phyloP scores from a whole-genome alignment of 768 basidiomycete genomes.

The Leccinum olivaceopallidum region DNA sequence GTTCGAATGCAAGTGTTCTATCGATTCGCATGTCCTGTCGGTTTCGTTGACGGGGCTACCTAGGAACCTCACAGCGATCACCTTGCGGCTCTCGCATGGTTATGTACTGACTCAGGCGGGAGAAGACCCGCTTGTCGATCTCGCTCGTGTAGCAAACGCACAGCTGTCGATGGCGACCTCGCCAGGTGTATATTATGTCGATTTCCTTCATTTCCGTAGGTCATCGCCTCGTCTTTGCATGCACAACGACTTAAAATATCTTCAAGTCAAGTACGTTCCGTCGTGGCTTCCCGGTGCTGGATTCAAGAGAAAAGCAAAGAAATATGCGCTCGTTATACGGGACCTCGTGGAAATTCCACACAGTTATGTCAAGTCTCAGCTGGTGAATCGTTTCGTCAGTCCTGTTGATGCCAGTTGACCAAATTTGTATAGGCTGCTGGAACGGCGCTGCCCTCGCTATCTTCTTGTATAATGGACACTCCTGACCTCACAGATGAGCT shows the following conservation, averaged over 20 bases:
- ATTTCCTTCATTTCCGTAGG: conserved; percentile 21
- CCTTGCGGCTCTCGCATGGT: conserved; percentile 41
- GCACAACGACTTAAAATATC: not conserved
- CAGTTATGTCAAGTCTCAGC: conserved; percentile 12
- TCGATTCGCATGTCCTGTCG: rapidly evolving
- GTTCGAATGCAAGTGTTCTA: not conserved
- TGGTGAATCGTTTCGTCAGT: conserved; percentile 8
- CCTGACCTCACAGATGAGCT: conserved; percentile 12
- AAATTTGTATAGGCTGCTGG: conserved; percentile 14
- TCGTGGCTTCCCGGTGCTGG: conserved; percentile 24
- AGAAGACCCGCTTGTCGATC: conserved; percentile 37
- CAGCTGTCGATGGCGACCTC: conserved; percentile 16
- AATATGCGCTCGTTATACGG: conserved; percentile 9
- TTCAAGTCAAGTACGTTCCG: conserved; percentile 26
- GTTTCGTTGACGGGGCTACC: not conserved
- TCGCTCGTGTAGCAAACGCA: conserved; percentile 29
- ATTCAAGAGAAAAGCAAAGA: conserved; percentile 17
- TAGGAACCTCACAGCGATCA: conserved; percentile 24
- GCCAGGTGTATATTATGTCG: conserved; percentile 14
- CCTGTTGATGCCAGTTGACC: not conserved
- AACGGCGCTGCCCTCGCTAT: conserved; percentile 15
- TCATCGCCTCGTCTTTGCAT: not conserved
- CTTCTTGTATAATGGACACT: conserved; percentile 12
- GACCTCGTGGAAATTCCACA: conserved; percentile 15
- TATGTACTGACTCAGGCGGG: conserved; percentile 37